Percentiles rank a stretch among this genome's conserved stretches.
phyloP scores from a whole-genome alignment of 192 early-diverging fungal genomes.

The Haplosporangium gracile region DNA sequence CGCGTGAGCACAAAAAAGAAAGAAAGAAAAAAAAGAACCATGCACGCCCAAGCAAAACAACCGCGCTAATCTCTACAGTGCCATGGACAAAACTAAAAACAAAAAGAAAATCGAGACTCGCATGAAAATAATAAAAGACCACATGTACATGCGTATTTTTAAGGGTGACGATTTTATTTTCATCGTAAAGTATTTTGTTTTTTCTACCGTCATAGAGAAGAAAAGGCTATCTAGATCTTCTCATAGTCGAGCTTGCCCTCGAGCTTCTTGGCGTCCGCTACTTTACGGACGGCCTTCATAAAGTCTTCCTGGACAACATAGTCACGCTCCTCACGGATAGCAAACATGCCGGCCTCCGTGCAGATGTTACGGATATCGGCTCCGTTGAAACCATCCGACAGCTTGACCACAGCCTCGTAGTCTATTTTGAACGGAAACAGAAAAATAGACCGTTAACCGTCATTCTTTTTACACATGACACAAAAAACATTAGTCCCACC shows the following conservation, averaged over 20 bases:
- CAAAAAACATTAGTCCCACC: not conserved
- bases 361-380: constrained; percentile 99
- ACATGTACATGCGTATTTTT: not conserved
- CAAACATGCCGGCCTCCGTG: constrained; percentile 99
- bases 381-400: constrained; percentile 98
- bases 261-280: constrained; percentile 96
- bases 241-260: constrained; percentile 92
- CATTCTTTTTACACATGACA: not conserved
- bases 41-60: not conserved
- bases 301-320: constrained; percentile 99
- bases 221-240: constrained; percentile 69
- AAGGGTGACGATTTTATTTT: not conserved
- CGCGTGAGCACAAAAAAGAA: not conserved
- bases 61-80: not conserved
- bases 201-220: not conserved
- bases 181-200: not conserved
- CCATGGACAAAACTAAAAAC: not conserved
- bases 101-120: not conserved
- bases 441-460: not conserved
- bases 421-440: constrained; percentile 64
- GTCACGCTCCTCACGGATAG: constrained; percentile 98
- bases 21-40: not conserved
- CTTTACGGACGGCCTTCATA: constrained; percentile 99
- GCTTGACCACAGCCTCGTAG: constrained; percentile 98
- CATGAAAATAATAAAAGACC: not conserved